Evolutionary conservation across 1,284 basidiomycete genomes (phyloP), one percentile per base, ranked within the genome.

Genomic region (Pholiota adiposa): DNA sequence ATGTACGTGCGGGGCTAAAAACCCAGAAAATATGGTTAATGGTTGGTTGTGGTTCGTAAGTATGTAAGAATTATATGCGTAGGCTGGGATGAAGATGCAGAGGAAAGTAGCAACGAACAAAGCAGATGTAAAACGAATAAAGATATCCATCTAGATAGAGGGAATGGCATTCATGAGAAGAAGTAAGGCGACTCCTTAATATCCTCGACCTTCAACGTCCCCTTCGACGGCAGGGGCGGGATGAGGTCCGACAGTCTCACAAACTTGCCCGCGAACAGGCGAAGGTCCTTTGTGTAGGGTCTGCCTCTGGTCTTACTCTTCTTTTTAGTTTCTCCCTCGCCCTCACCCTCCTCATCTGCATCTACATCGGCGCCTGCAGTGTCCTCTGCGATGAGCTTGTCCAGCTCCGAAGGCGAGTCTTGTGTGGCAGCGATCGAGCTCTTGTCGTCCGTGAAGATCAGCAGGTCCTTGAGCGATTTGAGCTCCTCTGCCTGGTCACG

Each of bases 131-230:
- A 21, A 31, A 21, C 16, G 36, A 56, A 56, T 27, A 46, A 36
- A 56, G 25, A 29, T 27, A 25, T 19, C 36, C 36, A 46, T 25
- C 44, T 44, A 55, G 21, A 7, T 12, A 0, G 41, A 9, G n/a
- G 11, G 31, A 16, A 6, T 7, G 18, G 4, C 11, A 23, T 57
- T 74, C 81, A 94, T 51, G 93, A 93, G 82, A 97, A 97, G 85
- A 98, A 98, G 76, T 97, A 98, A 49, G 83, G 80, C 43, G 90
- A 93, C 51, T 87, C 75, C 71, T 90, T 89, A 76, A 98, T 96
- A 63, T 83, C 84, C 70, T 87, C 81, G 62, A 99, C 94, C 68
- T 96, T 86, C 73, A 99, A 98, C 58, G 83, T 79, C 60, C 97
- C 97, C 78, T 94, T 94, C 71, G 87, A 75, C 0, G 97, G 97